Base-by-base conservation (phyloP, 2,329 filamentous ascomycete species). In the Myriangium duriaei region DNA sequence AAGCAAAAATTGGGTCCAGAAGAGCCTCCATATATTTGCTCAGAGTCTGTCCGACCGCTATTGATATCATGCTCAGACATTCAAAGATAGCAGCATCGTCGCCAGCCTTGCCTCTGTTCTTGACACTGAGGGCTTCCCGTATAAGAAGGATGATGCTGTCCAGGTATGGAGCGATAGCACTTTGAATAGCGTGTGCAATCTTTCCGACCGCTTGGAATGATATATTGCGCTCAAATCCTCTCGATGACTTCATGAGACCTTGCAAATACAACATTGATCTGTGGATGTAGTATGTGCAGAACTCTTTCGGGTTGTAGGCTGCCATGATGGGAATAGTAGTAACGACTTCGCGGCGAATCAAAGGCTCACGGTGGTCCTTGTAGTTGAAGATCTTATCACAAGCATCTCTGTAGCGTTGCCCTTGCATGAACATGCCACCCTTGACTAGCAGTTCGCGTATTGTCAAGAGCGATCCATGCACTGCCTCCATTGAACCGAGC, bases 21-120 rank as follows among this genome's bases (percentile, higher is more conserved):
- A 98, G 66, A 10, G 87, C 83, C 55, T 95, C 87, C 77, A 98
- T 95, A 56, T 96, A 95, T 61, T 96, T 98, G 69, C 85, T 96
- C 37, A 98, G 68, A 0, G 88, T 91, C 62, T 98, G 91, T 1
- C 91, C 91, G 18, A 96, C 91, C 3, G 91, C 91, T 32, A 93
- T 81, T 1, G 91, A 86, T 37, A 98, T 73, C 64, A 93, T 87
- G 58, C 92, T 98, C 56, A 98, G 92, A 60, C 91, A 98, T 60
- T 94, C 84, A 51, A 96, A 96, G 44, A 96, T 88, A 0, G 88
- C 86, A 2, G 69, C 71, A 54, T 79, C 75, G 35, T 77, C 71
- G 34, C 69, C 64, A 18, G 64, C 58, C 47, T 72, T 72, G 47
- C 74, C 75, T 28, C 71, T 67, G 39, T 84, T 84, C 61, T 86